Conservation (phyloP, 495 filamentous ascomycete species). For the Aspergillus funiculosus region DNA sequence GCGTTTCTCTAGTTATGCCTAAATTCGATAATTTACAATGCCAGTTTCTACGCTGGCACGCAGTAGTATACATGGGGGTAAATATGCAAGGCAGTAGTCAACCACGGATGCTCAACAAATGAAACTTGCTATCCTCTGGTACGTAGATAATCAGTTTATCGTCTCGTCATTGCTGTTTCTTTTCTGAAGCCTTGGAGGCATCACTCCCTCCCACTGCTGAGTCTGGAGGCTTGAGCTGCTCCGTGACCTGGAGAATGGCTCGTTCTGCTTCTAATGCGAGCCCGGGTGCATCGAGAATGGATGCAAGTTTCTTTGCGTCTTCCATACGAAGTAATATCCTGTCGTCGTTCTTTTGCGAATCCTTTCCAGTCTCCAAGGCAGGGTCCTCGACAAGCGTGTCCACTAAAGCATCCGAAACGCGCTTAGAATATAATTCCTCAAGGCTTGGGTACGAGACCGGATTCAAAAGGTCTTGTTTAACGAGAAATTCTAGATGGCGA, state of each 20-base stretch:
- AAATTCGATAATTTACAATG: constrained; percentile 5
- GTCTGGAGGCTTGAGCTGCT: constrained; percentile 51
- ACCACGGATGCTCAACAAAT: too few relatives aligned
- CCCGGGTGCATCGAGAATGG: constrained; percentile 70
- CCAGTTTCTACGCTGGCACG: too few relatives aligned
- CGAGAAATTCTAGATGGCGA: constrained; percentile 74
- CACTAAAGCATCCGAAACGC: constrained; percentile 26
- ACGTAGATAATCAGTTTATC: not conserved
- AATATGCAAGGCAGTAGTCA: too few relatives aligned
- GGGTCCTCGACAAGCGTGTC: constrained; percentile 20
- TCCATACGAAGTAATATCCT: constrained; percentile 54
- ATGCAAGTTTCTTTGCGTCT: constrained; percentile 57
- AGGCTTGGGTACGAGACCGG: constrained; percentile 57
- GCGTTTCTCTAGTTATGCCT: too few relatives aligned
- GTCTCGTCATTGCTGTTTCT: constrained; percentile 26
- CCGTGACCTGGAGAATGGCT: constrained; percentile 81
- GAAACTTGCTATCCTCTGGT: too few relatives aligned
- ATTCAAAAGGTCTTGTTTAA: constrained; percentile 62
- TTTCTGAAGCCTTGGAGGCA: constrained; percentile 11
- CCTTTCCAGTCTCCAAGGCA: constrained; percentile 33
- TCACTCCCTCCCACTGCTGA: constrained; percentile 26
- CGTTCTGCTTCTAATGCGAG: constrained; percentile 84
- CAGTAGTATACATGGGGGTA: too few relatives aligned
- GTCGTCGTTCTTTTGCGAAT: constrained; percentile 46
- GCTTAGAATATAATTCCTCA: constrained; percentile 64